Conservation (phyloP, 306 rosid genomes). For the Corylus americana region DNA sequence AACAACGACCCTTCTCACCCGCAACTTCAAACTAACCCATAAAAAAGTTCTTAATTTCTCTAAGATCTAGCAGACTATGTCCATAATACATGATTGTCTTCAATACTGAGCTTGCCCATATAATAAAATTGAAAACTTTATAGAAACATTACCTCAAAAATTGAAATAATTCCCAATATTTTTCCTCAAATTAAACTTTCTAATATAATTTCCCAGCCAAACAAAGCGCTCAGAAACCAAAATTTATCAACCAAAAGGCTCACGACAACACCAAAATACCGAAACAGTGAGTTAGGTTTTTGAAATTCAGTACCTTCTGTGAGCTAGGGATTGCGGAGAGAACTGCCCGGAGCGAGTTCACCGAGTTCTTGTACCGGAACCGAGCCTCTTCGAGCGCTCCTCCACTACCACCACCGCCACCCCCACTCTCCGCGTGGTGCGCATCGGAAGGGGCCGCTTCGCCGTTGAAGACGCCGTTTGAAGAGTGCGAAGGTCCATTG, state of each 20-base stretch:
- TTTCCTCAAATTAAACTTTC: background rate
- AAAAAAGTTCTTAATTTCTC: background rate
- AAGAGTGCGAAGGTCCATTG: constrained; percentile 39
- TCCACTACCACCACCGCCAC: constrained; percentile 42
- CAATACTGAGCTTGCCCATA: background rate
- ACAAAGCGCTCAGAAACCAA: background rate
- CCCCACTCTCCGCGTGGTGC: constrained; percentile 46
- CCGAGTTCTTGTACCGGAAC: constrained; percentile 69
- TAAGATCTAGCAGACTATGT: background rate
- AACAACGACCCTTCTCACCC: background rate
- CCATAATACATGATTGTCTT: background rate
- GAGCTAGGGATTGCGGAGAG: constrained; percentile 75
- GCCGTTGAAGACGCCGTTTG: constrained; percentile 47
- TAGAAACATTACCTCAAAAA: background rate
- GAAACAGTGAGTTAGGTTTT: constrained; percentile 6
- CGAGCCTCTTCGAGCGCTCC: constrained; percentile 94
- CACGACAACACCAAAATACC: background rate
- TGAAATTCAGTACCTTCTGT: constrained; percentile 49
- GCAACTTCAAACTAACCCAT: background rate
- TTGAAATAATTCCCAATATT: background rate
- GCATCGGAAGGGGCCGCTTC: constrained; percentile 61
- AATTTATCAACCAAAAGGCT: background rate
- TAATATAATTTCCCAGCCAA: background rate
- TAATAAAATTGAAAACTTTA: background rate
- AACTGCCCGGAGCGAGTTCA: constrained; percentile 65